phyloP scores from a whole-genome alignment of 768 basidiomycete genomes.

The Collybia nuda region DNA sequence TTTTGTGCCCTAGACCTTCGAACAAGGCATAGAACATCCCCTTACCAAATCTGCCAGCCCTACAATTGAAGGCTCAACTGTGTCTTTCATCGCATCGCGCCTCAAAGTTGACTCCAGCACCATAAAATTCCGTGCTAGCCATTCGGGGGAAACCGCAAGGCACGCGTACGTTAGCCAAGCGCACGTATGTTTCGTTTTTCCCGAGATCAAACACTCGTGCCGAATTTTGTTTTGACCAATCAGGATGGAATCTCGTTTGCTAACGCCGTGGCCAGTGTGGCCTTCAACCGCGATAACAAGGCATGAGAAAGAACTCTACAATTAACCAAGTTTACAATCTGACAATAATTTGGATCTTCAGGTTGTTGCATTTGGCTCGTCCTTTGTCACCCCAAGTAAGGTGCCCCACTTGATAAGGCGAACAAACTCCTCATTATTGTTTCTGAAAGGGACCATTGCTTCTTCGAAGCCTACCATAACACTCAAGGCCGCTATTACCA shows the following conservation, averaged over 20 bases:
- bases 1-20: constrained; percentile 22
- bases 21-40: constrained; percentile 28
- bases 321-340: not conserved
- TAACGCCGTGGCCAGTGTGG: constrained; percentile 19
- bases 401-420: not conserved
- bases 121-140: constrained; percentile 15
- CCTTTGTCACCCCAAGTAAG: constrained; percentile 41
- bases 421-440: not conserved
- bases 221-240: not conserved
- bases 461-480: constrained; percentile 34
- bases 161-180: constrained; percentile 20
- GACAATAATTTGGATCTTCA: constrained; percentile 24
- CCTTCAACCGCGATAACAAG: constrained; percentile 14
- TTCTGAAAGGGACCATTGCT: constrained; percentile 20
- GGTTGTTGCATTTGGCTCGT: constrained; percentile 43
- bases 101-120: constrained; percentile 16
- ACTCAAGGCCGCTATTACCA: constrained; percentile 31
- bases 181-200: constrained; percentile 12
- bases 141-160: constrained; percentile 13
- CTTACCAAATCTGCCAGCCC: constrained; percentile 21
- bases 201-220: not conserved
- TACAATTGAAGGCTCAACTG: constrained; percentile 20
- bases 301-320: not conserved
- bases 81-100: constrained; percentile 21
- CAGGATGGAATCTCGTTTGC: constrained; percentile 16